Evolutionary conservation across 2,329 filamentous ascomycete genomes (phyloP).

Genomic region (Phaeoacremonium minimum): DNA sequence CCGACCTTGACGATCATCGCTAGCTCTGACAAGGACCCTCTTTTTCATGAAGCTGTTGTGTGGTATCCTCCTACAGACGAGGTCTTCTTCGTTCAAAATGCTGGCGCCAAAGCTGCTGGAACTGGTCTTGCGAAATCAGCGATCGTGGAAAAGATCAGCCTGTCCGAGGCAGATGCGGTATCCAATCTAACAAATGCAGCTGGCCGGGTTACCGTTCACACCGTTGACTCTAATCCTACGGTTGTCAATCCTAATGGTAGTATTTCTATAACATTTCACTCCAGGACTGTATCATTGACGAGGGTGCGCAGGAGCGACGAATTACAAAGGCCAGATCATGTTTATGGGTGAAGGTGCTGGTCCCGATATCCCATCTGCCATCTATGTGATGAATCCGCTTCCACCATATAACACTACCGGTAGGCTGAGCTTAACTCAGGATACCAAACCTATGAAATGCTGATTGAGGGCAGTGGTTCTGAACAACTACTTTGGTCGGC

Average conservation of each 20-base stretch:
- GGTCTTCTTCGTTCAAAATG: constrained; percentile 51
- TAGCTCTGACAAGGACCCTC: constrained; percentile 33
- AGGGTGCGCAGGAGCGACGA: constrained; percentile 48
- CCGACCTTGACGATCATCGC: constrained; percentile 47
- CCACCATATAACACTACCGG: constrained; percentile 46
- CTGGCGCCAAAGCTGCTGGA: constrained; percentile 38
- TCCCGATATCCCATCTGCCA: constrained; percentile 27
- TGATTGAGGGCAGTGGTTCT: constrained; percentile 34
- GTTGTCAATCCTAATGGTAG: constrained; percentile 48
- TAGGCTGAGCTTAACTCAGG: constrained; percentile 12
- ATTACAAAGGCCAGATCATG: constrained; percentile 43
- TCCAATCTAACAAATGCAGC: constrained; percentile 29
- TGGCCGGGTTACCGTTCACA: constrained; percentile 33
- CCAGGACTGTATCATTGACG: too few relatives aligned
- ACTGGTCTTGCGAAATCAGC: constrained; percentile 47
- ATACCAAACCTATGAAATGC: constrained; percentile 2
- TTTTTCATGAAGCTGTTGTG: constrained; percentile 53
- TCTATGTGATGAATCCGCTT: constrained; percentile 37
- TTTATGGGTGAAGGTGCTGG: constrained; percentile 48
- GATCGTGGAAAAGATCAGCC: constrained; percentile 44
- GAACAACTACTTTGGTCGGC: constrained; percentile 55
- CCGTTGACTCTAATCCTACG: constrained; percentile 34
- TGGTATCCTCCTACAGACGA: constrained; percentile 46
- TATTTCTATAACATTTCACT: not conserved
- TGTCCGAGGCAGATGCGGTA: constrained; percentile 35